Percentiles rank a stretch among this genome's conserved stretches.
These are phyloP conservation scores for Herpetomonas muscarum DNA, from an alignment of 208 protist species.

Conservation along the genomic window DNA sequence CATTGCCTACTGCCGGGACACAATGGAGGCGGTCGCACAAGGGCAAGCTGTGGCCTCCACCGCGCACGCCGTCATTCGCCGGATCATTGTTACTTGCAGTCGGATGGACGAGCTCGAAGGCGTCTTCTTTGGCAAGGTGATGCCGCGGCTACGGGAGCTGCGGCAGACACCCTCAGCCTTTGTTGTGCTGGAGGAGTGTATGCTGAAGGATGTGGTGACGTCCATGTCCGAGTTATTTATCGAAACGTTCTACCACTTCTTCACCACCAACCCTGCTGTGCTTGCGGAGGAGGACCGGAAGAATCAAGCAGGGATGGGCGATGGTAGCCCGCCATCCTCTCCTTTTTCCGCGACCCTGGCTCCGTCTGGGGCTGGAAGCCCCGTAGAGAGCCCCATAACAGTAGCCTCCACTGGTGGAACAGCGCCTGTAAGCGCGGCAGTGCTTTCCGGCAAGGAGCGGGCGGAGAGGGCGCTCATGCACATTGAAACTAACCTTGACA, in stretches of 20 bases:
- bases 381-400: too few relatives aligned
- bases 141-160: constrained; percentile 24
- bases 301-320: neutral
- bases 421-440: neutral
- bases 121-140: constrained; percentile 52
- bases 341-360: too few relatives aligned
- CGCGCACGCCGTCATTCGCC: neutral
- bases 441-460: constrained; percentile 21
- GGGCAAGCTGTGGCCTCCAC: constrained; percentile 4
- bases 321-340: neutral
- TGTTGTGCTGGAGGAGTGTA: constrained; percentile 35
- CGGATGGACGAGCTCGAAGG: constrained; percentile 36
- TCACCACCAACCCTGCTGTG: constrained; percentile 14
- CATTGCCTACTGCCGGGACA: constrained; percentile 27
- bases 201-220: constrained; percentile 38
- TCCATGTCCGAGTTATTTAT: constrained; percentile 53
- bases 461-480: constrained; percentile 58
- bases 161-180: constrained; percentile 20
- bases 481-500: constrained; percentile 35
- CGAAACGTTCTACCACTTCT: constrained; percentile 46
- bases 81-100: constrained; percentile 38
- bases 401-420: neutral
- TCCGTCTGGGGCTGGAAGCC: too few relatives aligned
- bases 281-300: constrained; percentile 16
- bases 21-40: neutral